phyloP scores from a whole-genome alignment of 176 grass and related monocot species.

The Otatea glauca region DNA sequence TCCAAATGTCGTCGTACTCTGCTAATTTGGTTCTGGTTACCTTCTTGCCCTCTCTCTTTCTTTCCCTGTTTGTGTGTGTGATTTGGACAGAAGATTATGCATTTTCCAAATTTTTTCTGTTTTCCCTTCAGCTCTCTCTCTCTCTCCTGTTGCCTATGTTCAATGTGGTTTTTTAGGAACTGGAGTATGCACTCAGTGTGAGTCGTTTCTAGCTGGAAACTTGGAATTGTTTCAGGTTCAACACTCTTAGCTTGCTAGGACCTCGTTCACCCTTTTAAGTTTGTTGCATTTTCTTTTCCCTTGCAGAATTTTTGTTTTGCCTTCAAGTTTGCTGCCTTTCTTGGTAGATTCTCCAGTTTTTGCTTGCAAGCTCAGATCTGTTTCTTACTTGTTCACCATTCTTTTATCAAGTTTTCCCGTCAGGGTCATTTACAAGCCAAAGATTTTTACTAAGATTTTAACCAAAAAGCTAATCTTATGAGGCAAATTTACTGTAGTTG shows the following conservation, averaged over 20 bases:
- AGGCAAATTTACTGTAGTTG: slow-evolving; percentile 21
- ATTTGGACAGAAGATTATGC: not conserved
- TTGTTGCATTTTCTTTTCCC: not conserved
- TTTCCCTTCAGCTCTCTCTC: not conserved
- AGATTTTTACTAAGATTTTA: not conserved
- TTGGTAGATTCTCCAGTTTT: not conserved
- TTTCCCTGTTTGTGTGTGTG: not conserved
- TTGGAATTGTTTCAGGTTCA: slow-evolving; percentile 4
- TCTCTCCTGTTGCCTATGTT: not conserved
- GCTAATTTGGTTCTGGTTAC: not conserved
- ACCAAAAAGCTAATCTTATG: not conserved
- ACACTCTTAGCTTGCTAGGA: not conserved
- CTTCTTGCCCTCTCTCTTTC: not conserved
- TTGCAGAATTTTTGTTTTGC: not conserved
- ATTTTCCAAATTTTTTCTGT: not conserved
- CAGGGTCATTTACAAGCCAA: not conserved
- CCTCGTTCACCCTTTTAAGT: not conserved
- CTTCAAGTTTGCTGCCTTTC: slow-evolving; percentile 16
- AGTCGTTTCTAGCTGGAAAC: not conserved
- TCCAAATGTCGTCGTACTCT: not conserved
- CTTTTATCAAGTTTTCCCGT: not conserved
- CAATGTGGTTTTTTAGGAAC: too few relatives aligned
- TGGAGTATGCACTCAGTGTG: not conserved
- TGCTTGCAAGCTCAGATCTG: slow-evolving; percentile 34
- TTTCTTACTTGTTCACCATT: not conserved